These are phyloP conservation scores for Lathyrus sativus DNA, from an alignment of 306 rosid genomes.

Conservation along the genomic window DNA sequence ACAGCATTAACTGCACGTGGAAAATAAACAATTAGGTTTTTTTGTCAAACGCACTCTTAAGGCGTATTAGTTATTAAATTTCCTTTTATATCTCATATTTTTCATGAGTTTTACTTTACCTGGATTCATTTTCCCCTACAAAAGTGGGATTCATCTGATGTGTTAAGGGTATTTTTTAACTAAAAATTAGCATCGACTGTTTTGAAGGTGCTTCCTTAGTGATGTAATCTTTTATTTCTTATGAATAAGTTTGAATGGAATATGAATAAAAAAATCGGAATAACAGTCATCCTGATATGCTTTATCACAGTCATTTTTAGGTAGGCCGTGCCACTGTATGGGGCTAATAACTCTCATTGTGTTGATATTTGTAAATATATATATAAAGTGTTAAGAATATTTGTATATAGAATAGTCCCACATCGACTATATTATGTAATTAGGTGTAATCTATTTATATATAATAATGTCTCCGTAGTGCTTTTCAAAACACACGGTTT, in stretches of 20 bases:
- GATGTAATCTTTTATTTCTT: background rate
- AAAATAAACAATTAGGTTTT: slow-evolving; percentile 27
- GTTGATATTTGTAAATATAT: no score
- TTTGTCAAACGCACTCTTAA: background rate
- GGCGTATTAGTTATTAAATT: background rate
- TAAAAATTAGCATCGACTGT: background rate
- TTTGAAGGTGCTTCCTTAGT: slow-evolving; percentile 2
- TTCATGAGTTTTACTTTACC: background rate
- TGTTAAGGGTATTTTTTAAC: background rate
- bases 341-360: background rate
- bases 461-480: no score
- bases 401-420: no score
- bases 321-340: background rate
- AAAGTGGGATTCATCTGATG: background rate
- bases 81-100: background rate
- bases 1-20: slow-evolving; percentile 67
- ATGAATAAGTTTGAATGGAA: background rate
- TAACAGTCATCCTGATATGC: background rate
- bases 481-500: no score
- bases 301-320: background rate
- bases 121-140: background rate
- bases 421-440: no score
- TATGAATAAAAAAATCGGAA: background rate
- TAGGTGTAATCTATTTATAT: no score
- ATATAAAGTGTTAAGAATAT: no score